Conservation (phyloP, 2,329 filamentous ascomycete genomes). For the Microcyclosporella mali region DNA sequence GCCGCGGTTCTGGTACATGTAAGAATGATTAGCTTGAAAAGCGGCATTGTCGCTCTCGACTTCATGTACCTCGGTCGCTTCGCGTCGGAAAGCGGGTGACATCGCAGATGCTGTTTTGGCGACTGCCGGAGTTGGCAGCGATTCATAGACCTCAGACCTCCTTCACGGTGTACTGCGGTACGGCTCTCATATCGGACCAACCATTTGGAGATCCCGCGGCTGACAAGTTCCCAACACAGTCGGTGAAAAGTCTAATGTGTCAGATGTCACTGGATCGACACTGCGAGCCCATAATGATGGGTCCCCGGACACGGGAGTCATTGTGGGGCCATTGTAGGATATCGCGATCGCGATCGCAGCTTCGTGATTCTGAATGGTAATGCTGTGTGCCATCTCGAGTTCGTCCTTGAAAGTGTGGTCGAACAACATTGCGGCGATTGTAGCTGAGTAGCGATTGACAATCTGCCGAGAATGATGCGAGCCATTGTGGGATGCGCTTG, state of each 20-base stretch:
- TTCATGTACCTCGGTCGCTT: conserved; percentile 47
- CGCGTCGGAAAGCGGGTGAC: conserved; percentile 55
- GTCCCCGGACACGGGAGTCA: conserved; percentile 51
- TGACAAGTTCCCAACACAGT: conserved; percentile 50
- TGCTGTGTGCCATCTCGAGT: conserved; percentile 52
- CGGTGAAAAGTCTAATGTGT: conserved; percentile 48
- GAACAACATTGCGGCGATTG: conserved; percentile 52
- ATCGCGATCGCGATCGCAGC: conserved; percentile 43
- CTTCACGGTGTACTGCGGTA: conserved; percentile 55
- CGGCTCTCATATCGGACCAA: conserved; percentile 46
- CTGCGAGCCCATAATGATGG: conserved; percentile 55
- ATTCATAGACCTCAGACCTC: conserved; percentile 50
- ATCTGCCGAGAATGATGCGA: conserved; percentile 33
- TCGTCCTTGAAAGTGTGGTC: conserved; percentile 53
- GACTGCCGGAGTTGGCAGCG: conserved; percentile 25
- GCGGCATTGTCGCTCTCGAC: conserved; percentile 36
- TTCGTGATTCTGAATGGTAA: conserved; percentile 36
- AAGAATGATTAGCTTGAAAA: conserved; percentile 45
- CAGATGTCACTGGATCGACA: conserved; percentile 54
- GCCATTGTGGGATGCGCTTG: conserved; percentile 48
- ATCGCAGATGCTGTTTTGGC: conserved; percentile 39
- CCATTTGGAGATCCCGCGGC: conserved; percentile 35
- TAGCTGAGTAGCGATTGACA: conserved; percentile 45
- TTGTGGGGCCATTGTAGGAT: conserved; percentile 50
- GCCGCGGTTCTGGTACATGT: conserved; percentile 46